Conservation (phyloP, 352 stramenopile genomes). For the Hyaloperonospora arabidopsidis region DNA sequence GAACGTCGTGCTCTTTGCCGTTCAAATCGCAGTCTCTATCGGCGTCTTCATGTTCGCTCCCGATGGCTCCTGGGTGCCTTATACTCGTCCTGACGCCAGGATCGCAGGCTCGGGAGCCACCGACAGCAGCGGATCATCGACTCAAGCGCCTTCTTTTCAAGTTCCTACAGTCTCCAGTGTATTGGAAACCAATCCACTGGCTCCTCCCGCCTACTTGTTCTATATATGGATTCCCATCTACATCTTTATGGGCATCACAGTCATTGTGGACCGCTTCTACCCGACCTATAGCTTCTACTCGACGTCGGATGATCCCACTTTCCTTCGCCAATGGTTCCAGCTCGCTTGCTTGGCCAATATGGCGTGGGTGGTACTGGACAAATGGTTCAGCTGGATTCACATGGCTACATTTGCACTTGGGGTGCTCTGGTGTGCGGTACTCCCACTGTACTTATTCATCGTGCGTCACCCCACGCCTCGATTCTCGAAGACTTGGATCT, state of each 20-base stretch:
- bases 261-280: conserved; percentile 46
- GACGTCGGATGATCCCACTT: conserved; percentile 37
- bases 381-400: conserved; percentile 50
- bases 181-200: conserved; percentile 30
- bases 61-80: conserved; percentile 25
- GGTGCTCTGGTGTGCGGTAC: conserved; percentile 48
- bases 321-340: conserved; percentile 47
- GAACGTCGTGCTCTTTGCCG: conserved; percentile 30
- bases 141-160: conserved; percentile 5
- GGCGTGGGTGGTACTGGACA: conserved; percentile 36
- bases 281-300: conserved; percentile 50
- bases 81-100: not conserved
- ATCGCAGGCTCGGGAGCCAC: conserved; percentile 10
- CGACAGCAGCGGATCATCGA: conserved; percentile 23
- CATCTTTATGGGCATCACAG: conserved; percentile 34
- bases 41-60: conserved; percentile 27
- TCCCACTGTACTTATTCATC: conserved; percentile 50
- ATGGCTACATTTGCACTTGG: conserved; percentile 46
- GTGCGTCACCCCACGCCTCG: conserved; percentile 41
- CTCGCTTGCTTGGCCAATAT: conserved; percentile 47
- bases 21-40: conserved; percentile 22
- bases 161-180: conserved; percentile 22
- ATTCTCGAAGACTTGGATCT: conserved; percentile 35
- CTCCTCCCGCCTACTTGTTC: conserved; percentile 38
- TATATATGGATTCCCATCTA: conserved; percentile 56